phyloP scores from a whole-genome alignment of 2,329 filamentous ascomycete genomes.

The Corinectria fuckeliana region DNA sequence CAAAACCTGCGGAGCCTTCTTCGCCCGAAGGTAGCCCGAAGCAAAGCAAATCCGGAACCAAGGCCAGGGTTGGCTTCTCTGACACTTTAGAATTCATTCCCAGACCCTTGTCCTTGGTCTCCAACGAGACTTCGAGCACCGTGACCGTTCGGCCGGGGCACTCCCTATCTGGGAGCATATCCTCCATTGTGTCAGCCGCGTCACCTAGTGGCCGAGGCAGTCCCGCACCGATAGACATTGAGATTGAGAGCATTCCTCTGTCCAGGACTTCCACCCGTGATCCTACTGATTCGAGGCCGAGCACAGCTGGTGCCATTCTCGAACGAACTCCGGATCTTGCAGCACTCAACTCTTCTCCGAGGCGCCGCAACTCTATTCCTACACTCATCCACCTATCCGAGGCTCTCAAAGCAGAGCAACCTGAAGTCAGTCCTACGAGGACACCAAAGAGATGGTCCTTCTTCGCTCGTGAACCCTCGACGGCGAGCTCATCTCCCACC shows the following conservation, averaged over 20 bases:
- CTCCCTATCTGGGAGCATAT: constrained; percentile 79
- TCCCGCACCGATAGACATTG: constrained; percentile 34
- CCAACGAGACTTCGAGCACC: constrained; percentile 83
- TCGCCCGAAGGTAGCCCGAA: constrained; percentile 26
- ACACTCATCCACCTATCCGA: constrained; percentile 54
- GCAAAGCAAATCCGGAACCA: constrained; percentile 48
- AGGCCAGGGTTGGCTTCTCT: constrained; percentile 80
- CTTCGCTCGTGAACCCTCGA: constrained; percentile 64
- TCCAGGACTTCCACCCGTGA: constrained; percentile 50
- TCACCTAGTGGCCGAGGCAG: constrained; percentile 50
- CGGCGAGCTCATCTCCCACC: constrained; percentile 52
- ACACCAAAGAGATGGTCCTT: constrained; percentile 67
- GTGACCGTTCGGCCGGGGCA: constrained; percentile 73
- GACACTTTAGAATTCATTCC: constrained; percentile 85
- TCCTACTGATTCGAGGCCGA: constrained; percentile 63
- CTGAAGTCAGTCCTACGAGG: constrained; percentile 57
- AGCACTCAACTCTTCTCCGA: constrained; percentile 44
- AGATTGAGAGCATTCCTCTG: constrained; percentile 25
- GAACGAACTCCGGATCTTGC: constrained; percentile 51
- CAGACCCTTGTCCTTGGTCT: constrained; percentile 81
- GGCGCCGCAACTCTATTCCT: constrained; percentile 66
- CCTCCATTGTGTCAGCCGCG: constrained; percentile 73
- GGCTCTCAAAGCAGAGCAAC: constrained; percentile 41
- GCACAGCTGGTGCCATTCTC: constrained; percentile 74
- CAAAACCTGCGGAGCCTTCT: not conserved